A percentile compares a stretch with the other conserved stretches of the same genome.
Evolutionary conservation across 202 grass and related monocot species (phyloP).

Genomic region (Setaria italica): DNA sequence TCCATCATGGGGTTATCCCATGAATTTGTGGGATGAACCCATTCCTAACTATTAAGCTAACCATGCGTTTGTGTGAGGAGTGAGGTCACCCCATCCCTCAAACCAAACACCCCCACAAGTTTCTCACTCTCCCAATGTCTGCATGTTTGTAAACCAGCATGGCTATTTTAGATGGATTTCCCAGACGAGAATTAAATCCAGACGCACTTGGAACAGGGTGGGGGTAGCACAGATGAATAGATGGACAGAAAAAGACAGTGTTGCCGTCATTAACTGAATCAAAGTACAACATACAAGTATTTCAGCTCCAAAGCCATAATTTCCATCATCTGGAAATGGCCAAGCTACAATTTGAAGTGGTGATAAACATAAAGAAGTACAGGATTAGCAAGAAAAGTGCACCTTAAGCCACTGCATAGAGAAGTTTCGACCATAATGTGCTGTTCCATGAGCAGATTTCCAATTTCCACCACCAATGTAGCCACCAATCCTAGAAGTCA

Average conservation of each 20-base stretch:
- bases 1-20: background rate
- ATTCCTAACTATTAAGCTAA: background rate
- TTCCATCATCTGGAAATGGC: slow-evolving; percentile 30
- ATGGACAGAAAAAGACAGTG: background rate
- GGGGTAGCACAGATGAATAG: background rate
- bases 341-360: slow-evolving; percentile 13
- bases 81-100: background rate
- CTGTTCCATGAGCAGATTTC: slow-evolving; percentile 99
- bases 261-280: background rate
- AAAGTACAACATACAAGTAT: slow-evolving; percentile 13
- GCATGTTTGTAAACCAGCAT: background rate
- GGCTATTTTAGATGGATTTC: background rate
- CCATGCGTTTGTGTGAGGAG: background rate
- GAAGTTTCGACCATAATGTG: slow-evolving; percentile 95
- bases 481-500: slow-evolving; percentile 96
- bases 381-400: slow-evolving; percentile 40
- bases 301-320: slow-evolving; percentile 16
- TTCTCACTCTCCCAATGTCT: background rate
- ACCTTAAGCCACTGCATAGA: slow-evolving; percentile 99
- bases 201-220: background rate
- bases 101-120: background rate
- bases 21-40: background rate
- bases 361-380: slow-evolving; percentile 25
- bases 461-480: slow-evolving; percentile 97
- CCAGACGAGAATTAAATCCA: background rate